Evolutionary conservation across 2,329 filamentous ascomycete genomes (phyloP), one percentile per base, ranked within the genome.

Genomic region (Colletotrichum lentis): DNA sequence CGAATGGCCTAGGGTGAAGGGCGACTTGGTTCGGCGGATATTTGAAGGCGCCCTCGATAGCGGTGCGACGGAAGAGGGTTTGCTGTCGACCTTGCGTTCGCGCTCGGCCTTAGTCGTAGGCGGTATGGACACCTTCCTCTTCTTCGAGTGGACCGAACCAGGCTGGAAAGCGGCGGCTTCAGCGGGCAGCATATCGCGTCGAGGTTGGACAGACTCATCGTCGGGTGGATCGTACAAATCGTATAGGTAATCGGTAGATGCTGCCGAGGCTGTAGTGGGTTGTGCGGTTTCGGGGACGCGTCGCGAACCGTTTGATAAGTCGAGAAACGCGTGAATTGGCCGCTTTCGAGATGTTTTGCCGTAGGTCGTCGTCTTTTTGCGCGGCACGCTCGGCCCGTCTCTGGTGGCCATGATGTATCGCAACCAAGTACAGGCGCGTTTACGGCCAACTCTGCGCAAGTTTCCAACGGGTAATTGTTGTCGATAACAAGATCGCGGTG

Each of bases 291-390:
- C 49, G 31, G 37, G 22, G 41, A 57, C 18, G 27, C 47, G 63
- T 49, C 53, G 57, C 31, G 67, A 63, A 22, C 31, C 46, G 14
- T 58, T 69, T 7, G 57, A 57, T 35, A 65, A 37, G 16, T 70
- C 69, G 11, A 70, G 56, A 46, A 70, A 69, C 14, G 69, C 61
- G 37, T 69, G 66, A 0, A 69, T 69, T 12, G 59, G 64, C 31
- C 68, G 62, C 41, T 71, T 71, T 35, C 64, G 61, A 24, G 70
- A 65, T 16, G 70, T 70, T 50, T 70, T 71, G 50, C 68, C 70
- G 18, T 71, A 70, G 4, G 70, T 70, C n/a, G 64, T 65, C 16
- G 66, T 54, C 43, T 69, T 71, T 41, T 68, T 70, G 16, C 60
- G 69, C 37, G 55, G 63, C 44, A 55, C 61, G 31, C 41, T 60